Conservation (phyloP, 1,284 basidiomycete genomes). For the Hortiboletus rubellus region DNA sequence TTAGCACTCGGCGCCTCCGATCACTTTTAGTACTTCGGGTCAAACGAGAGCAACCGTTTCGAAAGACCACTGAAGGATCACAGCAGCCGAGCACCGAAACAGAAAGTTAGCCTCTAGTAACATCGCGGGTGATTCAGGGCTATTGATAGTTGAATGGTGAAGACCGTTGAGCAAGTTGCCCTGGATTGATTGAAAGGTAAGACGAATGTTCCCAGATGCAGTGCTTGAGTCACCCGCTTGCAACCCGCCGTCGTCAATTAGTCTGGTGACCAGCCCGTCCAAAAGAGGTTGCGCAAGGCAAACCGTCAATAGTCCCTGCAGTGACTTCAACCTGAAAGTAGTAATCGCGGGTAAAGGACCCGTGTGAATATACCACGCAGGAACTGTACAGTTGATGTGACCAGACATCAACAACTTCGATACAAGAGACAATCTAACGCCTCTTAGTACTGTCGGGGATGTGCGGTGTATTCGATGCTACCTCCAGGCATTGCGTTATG, state of each 20-base stretch:
- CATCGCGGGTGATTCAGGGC: background rate
- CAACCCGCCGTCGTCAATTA: background rate
- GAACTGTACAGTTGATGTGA: slow-evolving; percentile 5
- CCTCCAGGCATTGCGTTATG: background rate
- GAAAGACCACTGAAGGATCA: background rate
- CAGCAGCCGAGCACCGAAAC: background rate
- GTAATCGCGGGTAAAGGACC: background rate
- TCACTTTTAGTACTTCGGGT: background rate
- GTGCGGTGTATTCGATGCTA: background rate
- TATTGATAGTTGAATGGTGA: no score
- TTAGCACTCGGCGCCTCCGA: background rate
- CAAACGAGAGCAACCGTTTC: background rate
- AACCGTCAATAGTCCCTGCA: background rate
- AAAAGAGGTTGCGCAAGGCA: no score
- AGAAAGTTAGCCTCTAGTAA: background rate
- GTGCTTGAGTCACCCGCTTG: background rate
- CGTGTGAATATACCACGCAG: slow-evolving; percentile 3
- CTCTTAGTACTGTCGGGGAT: background rate
- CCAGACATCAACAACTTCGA: background rate
- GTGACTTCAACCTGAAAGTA: background rate
- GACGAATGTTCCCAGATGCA: background rate
- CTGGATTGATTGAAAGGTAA: background rate
- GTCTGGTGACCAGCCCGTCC: no score
- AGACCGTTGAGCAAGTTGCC: background rate
- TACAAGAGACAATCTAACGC: background rate